Conservation (phyloP, 225 moss, liverwort and hornwort genomes). For the Polytrichum commune region DNA sequence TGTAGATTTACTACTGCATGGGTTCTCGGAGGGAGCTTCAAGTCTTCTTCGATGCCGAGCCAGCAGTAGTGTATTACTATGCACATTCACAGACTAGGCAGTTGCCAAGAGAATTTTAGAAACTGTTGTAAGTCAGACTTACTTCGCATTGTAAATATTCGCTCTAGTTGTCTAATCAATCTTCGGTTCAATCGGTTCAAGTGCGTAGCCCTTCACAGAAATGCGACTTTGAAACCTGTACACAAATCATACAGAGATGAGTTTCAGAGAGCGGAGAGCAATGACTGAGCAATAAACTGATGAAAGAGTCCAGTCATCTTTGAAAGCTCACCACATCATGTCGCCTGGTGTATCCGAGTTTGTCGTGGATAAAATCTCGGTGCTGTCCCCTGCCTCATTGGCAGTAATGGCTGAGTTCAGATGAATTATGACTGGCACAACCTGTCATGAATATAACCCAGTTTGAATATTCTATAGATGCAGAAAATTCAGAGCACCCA, state of each 20-base stretch:
- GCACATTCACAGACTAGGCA: too few species aligned
- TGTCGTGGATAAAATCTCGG: too few species aligned
- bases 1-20: too few species aligned
- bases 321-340: constrained; percentile 11
- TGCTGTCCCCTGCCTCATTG: neutral
- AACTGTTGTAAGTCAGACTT: too few species aligned
- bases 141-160: too few species aligned
- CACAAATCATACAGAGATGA: neutral
- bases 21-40: too few species aligned
- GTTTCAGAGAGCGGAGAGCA: neutral
- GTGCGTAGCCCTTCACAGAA: constrained; percentile 8
- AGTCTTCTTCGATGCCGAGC: too few species aligned
- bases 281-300: neutral
- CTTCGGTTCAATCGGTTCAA: neutral
- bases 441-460: neutral
- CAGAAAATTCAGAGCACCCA: neutral
- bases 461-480: too few species aligned
- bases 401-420: neutral
- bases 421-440: constrained; percentile 11
- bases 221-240: constrained; percentile 15
- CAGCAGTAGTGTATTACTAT: too few species aligned
- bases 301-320: too few species aligned
- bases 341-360: neutral
- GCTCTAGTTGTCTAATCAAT: neutral
- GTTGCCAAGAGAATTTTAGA: too few species aligned